Evolutionary conservation across 1,139 yeast species (phyloP).

Genomic region (Lodderomyces jiufengensis): DNA sequence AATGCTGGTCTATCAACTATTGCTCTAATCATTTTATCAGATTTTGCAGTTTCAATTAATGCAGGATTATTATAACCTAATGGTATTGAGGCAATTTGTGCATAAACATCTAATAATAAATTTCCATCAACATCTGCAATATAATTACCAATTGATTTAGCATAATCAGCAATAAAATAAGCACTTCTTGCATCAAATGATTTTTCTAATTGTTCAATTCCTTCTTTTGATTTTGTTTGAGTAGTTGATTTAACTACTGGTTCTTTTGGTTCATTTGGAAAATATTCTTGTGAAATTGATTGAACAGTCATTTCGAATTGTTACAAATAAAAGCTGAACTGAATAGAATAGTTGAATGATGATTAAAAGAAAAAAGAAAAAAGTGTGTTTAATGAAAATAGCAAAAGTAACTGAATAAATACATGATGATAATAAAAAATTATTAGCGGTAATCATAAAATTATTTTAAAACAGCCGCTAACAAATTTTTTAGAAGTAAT

Average conservation of each 20-base stretch:
- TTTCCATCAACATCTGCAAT: slow-evolving; percentile 72
- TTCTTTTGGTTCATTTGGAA: slow-evolving; percentile 62
- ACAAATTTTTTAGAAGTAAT: too few relatives aligned
- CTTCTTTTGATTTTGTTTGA: slow-evolving; percentile 56
- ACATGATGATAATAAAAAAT: too few relatives aligned
- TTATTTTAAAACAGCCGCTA: too few relatives aligned
- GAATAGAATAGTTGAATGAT: not conserved
- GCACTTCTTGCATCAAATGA: slow-evolving; percentile 66
- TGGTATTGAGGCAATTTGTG: slow-evolving; percentile 76
- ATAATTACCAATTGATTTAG: slow-evolving; percentile 67
- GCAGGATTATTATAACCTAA: slow-evolving; percentile 79
- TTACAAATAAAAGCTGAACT: not conserved
- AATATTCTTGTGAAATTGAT: slow-evolving; percentile 52
- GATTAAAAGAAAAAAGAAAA: not conserved
- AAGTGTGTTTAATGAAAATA: not conserved
- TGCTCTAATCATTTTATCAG: slow-evolving; percentile 63
- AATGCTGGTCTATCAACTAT: slow-evolving; percentile 74
- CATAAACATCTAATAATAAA: slow-evolving; percentile 62
- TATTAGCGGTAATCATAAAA: too few relatives aligned
- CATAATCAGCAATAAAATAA: slow-evolving; percentile 66
- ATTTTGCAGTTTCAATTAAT: slow-evolving; percentile 56
- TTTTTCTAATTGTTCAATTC: slow-evolving; percentile 44
- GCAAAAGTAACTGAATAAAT: not conserved
- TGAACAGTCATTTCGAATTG: slow-evolving; percentile 7
- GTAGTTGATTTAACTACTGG: slow-evolving; percentile 51